Percentiles rank a stretch among this genome's conserved stretches.
Evolutionary conservation across 2,329 filamentous ascomycete species (phyloP).

Genomic region (Paraphaeosphaeria sporulosa): DNA sequence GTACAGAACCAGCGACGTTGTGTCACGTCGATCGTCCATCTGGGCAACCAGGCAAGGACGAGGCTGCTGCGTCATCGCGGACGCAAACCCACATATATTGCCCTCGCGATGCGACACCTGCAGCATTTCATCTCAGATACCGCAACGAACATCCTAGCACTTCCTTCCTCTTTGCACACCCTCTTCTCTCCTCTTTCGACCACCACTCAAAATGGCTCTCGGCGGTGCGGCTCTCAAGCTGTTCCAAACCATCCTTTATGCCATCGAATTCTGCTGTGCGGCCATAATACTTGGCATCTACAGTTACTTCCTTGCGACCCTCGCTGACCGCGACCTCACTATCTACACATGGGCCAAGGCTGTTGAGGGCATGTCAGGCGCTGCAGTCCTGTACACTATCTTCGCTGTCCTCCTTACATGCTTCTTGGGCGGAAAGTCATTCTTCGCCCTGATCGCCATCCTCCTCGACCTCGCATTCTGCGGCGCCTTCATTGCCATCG

Average conservation of each 20-base stretch:
- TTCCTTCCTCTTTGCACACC: constrained; percentile 9
- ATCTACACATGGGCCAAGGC: constrained; percentile 74
- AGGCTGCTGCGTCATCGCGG: constrained; percentile 19
- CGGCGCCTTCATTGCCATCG: constrained; percentile 82
- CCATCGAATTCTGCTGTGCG: constrained; percentile 75
- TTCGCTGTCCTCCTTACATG: constrained; percentile 77
- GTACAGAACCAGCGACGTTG: background rate
- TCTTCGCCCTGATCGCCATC: constrained; percentile 77
- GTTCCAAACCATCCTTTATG: constrained; percentile 74
- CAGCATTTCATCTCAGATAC: background rate
- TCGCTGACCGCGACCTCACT: constrained; percentile 67
- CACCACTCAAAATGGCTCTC: constrained; percentile 59
- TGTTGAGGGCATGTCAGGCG: constrained; percentile 75
- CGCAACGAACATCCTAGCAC: background rate
- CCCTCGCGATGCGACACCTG: background rate
- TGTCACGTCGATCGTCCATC: constrained; percentile 6
- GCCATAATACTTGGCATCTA: constrained; percentile 77
- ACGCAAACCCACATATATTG: constrained; percentile 10
- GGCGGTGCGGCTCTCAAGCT: constrained; percentile 71
- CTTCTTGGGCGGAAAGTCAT: constrained; percentile 76
- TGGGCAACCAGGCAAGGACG: constrained; percentile 11
- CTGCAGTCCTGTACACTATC: constrained; percentile 76
- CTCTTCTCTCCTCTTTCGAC: constrained; percentile 6
- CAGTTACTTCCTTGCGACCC: constrained; percentile 82
- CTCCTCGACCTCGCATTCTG: constrained; percentile 79